phyloP scores from a whole-genome alignment of 2,329 filamentous ascomycete species.

The Thielaviopsis ethacetica region DNA sequence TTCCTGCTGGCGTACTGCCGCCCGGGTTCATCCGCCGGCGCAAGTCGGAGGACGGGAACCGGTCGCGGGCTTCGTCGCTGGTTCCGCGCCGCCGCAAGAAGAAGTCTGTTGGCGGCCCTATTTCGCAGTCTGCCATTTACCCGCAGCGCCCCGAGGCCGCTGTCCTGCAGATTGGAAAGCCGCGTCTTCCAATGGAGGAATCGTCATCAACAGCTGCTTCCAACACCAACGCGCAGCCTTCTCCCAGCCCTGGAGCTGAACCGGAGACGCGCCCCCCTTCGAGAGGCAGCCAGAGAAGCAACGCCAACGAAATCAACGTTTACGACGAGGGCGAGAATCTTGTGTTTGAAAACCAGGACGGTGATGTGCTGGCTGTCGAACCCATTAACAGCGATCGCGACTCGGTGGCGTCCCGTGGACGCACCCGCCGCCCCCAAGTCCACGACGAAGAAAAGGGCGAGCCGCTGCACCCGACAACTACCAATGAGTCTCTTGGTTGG shows the following conservation, averaged over 20 bases:
- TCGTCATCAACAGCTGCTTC: slow-evolving; percentile 3
- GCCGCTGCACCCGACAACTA: slow-evolving; percentile 1
- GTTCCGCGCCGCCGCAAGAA: slow-evolving; percentile 45
- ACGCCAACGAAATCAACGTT: slow-evolving; percentile 37
- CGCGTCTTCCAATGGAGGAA: background rate
- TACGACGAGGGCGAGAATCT: slow-evolving; percentile 69
- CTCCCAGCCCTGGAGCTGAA: slow-evolving; percentile 1
- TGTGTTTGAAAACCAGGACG: slow-evolving; percentile 71
- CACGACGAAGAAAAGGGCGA: slow-evolving; percentile 14
- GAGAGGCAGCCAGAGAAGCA: slow-evolving; percentile 10
- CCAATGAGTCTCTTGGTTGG: slow-evolving; percentile 16
- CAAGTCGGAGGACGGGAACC: slow-evolving; percentile 8
- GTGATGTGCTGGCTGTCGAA: slow-evolving; percentile 63
- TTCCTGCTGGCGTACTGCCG: slow-evolving; percentile 54
- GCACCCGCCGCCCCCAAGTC: slow-evolving; percentile 9
- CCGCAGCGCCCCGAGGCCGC: slow-evolving; percentile 28
- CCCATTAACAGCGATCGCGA: slow-evolving; percentile 24
- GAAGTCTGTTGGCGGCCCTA: slow-evolving; percentile 65
- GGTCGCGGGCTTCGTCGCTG: slow-evolving; percentile 17
- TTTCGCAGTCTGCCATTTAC: slow-evolving; percentile 77
- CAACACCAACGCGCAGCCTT: background rate
- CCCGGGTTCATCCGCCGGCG: slow-evolving; percentile 66
- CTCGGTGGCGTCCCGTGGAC: background rate
- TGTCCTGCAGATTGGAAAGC: background rate
- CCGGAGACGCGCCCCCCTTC: slow-evolving; percentile 14